phyloP scores from a whole-genome alignment of 208 protist species.

The Acanthamoeba castellanii region DNA sequence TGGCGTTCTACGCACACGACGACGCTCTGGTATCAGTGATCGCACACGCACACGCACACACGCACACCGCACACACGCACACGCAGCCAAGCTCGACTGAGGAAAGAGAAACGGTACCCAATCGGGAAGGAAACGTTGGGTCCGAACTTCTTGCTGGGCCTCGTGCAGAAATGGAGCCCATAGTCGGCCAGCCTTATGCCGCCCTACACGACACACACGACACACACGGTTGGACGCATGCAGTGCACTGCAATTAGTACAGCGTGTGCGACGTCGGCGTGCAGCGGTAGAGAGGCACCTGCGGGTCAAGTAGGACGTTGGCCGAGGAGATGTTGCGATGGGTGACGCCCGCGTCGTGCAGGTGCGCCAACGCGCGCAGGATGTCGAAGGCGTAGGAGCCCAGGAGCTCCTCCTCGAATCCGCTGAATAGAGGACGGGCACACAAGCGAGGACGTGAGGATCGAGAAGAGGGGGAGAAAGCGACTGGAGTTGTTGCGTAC shows the following conservation, averaged over 20 bases:
- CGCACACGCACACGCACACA: background rate
- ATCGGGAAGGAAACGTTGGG: constrained; percentile 61
- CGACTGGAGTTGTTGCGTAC: background rate
- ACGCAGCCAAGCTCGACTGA: background rate
- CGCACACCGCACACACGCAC: too few species aligned
- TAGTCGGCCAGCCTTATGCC: constrained; percentile 74
- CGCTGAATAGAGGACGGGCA: background rate
- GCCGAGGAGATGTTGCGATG: constrained; percentile 64
- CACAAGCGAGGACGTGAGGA: background rate
- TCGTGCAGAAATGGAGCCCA: constrained; percentile 44
- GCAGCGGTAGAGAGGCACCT: background rate
- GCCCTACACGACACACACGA: background rate
- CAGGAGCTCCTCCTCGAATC: constrained; percentile 50
- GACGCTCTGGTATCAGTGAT: background rate
- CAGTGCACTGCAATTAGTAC: background rate
- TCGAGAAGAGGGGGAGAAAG: too few species aligned
- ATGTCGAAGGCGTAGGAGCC: constrained; percentile 52
- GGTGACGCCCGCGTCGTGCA: constrained; percentile 60
- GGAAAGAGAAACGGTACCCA: background rate
- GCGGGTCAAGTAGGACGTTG: constrained; percentile 40
- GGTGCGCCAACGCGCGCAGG: constrained; percentile 23
- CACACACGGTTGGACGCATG: background rate
- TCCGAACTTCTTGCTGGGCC: constrained; percentile 55
- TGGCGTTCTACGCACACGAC: background rate
- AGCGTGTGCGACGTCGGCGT: background rate